Evolutionary conservation across 2,329 filamentous ascomycete genomes (phyloP).

Genomic region (Ophidiomyces ophidiicola): DNA sequence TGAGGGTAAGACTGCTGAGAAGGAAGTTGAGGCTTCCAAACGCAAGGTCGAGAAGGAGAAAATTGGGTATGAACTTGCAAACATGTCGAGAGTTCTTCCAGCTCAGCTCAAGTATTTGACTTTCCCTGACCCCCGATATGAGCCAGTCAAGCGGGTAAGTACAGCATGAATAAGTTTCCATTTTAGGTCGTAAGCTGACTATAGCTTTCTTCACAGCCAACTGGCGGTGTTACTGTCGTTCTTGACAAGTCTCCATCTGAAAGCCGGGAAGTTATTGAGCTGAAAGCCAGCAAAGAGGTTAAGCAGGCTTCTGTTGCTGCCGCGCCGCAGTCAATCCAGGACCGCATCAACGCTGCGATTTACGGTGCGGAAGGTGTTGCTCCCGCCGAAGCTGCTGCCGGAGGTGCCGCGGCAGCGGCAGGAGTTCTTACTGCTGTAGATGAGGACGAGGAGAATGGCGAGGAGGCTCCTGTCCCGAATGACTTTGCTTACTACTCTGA

Average conservation of each 20-base stretch:
- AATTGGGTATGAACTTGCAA: constrained; percentile 87
- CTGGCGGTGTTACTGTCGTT: constrained; percentile 84
- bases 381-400: constrained; percentile 12
- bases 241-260: constrained; percentile 70
- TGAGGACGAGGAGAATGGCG: constrained; percentile 46
- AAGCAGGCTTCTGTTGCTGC: constrained; percentile 29
- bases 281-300: constrained; percentile 70
- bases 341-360: constrained; percentile 33
- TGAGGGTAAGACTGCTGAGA: constrained; percentile 45
- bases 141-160: constrained; percentile 78
- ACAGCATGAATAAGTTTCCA: neutral
- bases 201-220: constrained; percentile 48
- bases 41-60: constrained; percentile 95
- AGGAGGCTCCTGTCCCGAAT: constrained; percentile 37
- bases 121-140: constrained; percentile 81
- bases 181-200: neutral
- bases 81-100: constrained; percentile 90
- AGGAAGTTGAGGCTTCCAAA: constrained; percentile 51
- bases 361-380: constrained; percentile 19
- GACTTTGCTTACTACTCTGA: constrained; percentile 39
- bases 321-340: constrained; percentile 32
- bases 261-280: constrained; percentile 68
- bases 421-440: constrained; percentile 77
- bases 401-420: constrained; percentile 58
- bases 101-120: constrained; percentile 90